A percentile compares a stretch with the other conserved stretches of the same genome.
Evolutionary conservation across 441 rosid genomes (phyloP).

Genomic region (Isatis lusitanica): DNA sequence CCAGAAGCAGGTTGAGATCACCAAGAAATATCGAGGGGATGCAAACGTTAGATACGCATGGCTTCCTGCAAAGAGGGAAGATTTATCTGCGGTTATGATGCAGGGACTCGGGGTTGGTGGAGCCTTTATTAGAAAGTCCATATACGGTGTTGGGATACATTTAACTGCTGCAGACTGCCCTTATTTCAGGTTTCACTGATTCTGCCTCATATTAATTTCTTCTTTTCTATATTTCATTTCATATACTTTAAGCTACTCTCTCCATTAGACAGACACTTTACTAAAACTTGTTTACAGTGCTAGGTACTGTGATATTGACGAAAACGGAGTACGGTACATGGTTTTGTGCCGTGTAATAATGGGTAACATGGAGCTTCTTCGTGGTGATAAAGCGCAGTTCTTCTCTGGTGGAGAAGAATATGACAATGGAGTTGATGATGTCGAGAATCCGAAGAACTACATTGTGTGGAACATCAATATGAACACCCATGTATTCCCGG

Average conservation of each 20-base stretch:
- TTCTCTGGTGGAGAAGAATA: constrained; percentile 73
- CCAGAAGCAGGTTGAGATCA: constrained; percentile 73
- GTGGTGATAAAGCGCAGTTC: constrained; percentile 55
- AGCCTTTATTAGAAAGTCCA: constrained; percentile 49
- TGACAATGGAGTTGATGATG: constrained; percentile 92
- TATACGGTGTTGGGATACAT: constrained; percentile 79
- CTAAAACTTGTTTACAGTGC: constrained; percentile 54
- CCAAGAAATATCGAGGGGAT: constrained; percentile 65
- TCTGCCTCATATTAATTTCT: not conserved
- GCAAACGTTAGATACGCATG: constrained; percentile 84
- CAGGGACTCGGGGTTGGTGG: constrained; percentile 78
- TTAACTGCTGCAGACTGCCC: constrained; percentile 63
- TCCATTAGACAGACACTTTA: not conserved
- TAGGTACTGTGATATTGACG: constrained; percentile 83
- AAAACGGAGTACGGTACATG: constrained; percentile 72
- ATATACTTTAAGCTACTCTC: not conserved
- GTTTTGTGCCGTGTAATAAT: constrained; percentile 84
- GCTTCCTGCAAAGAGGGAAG: constrained; percentile 73
- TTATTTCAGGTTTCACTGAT: constrained; percentile 21
- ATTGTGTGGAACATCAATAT: constrained; percentile 88
- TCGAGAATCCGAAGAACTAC: constrained; percentile 63
- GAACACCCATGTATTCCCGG: constrained; percentile 87
- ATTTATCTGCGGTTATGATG: constrained; percentile 42
- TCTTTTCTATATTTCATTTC: not conserved
- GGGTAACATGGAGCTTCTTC: constrained; percentile 89